Conservation (phyloP, 345 rosid genomes). For the Angophora floribunda region DNA sequence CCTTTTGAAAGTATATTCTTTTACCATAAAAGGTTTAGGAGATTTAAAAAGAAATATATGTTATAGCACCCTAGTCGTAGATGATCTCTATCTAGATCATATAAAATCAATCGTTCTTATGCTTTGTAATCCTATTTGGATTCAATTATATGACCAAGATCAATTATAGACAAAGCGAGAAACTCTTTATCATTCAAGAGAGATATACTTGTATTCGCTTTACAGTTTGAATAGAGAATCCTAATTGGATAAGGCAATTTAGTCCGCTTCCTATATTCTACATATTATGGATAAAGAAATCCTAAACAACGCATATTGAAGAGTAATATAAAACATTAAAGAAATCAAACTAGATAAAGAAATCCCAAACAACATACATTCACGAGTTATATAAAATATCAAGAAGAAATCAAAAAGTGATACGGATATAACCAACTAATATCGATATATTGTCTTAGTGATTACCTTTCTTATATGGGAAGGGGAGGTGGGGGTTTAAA, state of each 20-base stretch:
- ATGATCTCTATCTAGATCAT: background rate
- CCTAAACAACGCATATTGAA: background rate
- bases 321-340: background rate
- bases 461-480: too few species aligned
- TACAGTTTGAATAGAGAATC: background rate
- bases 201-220: background rate
- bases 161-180: background rate
- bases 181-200: background rate
- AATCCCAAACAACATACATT: background rate
- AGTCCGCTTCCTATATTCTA: background rate
- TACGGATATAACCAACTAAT: too few species aligned
- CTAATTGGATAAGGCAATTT: background rate
- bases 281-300: background rate
- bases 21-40: background rate
- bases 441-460: too few species aligned
- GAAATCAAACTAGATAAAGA: background rate
- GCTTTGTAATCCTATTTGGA: background rate
- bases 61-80: background rate
- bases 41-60: background rate
- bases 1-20: background rate
- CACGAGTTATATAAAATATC: background rate
- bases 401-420: background rate
- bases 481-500: too few species aligned
- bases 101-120: background rate
- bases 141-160: background rate